phyloP scores from a whole-genome alignment of 2,329 filamentous ascomycete genomes.

The Apiospora saccharicola region DNA sequence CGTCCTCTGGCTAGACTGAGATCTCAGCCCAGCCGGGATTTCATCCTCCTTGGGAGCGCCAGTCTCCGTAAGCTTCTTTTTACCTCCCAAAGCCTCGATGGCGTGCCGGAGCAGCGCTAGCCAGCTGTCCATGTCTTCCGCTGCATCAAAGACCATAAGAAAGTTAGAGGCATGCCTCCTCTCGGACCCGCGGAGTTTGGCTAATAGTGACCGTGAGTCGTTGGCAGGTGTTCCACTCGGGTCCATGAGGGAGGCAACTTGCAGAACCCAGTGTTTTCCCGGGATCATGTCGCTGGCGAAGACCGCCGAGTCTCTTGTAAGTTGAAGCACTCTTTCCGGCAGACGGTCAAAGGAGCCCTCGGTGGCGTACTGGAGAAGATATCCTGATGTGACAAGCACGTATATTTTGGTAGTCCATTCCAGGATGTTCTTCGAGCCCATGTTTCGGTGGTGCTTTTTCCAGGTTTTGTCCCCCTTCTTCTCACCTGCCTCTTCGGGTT shows the following conservation, averaged over 20 bases:
- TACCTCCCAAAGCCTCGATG: slow-evolving; percentile 75
- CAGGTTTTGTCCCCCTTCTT: slow-evolving; percentile 51
- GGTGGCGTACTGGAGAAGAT: slow-evolving; percentile 76
- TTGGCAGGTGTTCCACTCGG: slow-evolving; percentile 58
- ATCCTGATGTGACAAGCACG: slow-evolving; percentile 74
- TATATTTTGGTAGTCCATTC: slow-evolving; percentile 78
- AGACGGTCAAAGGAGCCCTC: slow-evolving; percentile 74
- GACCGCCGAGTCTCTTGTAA: slow-evolving; percentile 78
- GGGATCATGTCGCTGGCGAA: slow-evolving; percentile 84
- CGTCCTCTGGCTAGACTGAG: slow-evolving; percentile 54
- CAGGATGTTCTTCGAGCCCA: slow-evolving; percentile 52
- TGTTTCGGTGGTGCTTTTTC: slow-evolving; percentile 55
- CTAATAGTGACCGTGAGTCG: slow-evolving; percentile 68
- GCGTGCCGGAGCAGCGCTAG: slow-evolving; percentile 71
- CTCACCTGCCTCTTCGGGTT: slow-evolving; percentile 41
- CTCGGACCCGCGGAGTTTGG: slow-evolving; percentile 65
- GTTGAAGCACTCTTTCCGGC: slow-evolving; percentile 76
- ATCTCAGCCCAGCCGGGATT: slow-evolving; percentile 42
- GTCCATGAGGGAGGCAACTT: slow-evolving; percentile 73
- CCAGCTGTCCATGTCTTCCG: slow-evolving; percentile 80
- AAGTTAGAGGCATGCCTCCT: slow-evolving; percentile 68
- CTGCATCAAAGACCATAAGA: slow-evolving; percentile 75
- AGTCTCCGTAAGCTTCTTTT: slow-evolving; percentile 67
- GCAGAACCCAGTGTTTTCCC: slow-evolving; percentile 81
- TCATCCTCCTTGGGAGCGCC: slow-evolving; percentile 58